phyloP scores from a whole-genome alignment of 2,329 filamentous ascomycete species.

The Cercospora zeina region DNA sequence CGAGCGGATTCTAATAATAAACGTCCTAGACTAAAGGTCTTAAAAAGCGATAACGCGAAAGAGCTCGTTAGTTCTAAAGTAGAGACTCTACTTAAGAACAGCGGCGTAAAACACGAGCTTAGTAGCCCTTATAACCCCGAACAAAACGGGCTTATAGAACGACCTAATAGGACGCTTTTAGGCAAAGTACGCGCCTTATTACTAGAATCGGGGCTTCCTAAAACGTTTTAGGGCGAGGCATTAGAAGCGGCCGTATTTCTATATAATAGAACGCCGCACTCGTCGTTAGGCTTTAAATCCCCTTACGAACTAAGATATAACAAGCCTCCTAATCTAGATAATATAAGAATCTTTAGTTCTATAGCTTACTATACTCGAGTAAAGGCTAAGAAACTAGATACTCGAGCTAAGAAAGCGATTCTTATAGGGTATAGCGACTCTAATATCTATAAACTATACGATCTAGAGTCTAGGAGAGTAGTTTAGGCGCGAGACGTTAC shows the following conservation, averaged over 20 bases:
- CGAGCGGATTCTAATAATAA: conserved; percentile 6
- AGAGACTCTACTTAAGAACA: no score
- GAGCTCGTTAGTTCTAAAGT: background rate
- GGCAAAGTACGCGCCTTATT: no score
- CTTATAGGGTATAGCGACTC: conserved; percentile 5
- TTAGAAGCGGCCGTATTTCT: no score
- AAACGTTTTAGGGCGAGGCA: no score
- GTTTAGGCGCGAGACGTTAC: background rate
- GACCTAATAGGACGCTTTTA: no score
- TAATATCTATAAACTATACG: conserved; percentile 12
- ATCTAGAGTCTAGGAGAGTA: background rate
- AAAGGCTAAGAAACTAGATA: conserved; percentile 9
- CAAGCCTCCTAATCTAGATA: no score
- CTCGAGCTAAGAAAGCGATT: conserved; percentile 3
- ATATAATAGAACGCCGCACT: no score
- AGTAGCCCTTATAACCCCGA: no score
- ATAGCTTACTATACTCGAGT: conserved; percentile 5
- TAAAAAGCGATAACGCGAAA: conserved; percentile 20
- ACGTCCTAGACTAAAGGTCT: conserved; percentile 15
- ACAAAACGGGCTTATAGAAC: no score
- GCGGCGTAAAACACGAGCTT: background rate
- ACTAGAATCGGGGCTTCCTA: no score
- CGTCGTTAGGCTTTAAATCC: no score
- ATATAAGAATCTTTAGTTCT: background rate
- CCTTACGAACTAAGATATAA: no score